A percentile compares a stretch with the other conserved stretches of the same genome.
Conservation (phyloP, 2,329 filamentous ascomycete genomes). For the Neofusicoccum sp. region DNA sequence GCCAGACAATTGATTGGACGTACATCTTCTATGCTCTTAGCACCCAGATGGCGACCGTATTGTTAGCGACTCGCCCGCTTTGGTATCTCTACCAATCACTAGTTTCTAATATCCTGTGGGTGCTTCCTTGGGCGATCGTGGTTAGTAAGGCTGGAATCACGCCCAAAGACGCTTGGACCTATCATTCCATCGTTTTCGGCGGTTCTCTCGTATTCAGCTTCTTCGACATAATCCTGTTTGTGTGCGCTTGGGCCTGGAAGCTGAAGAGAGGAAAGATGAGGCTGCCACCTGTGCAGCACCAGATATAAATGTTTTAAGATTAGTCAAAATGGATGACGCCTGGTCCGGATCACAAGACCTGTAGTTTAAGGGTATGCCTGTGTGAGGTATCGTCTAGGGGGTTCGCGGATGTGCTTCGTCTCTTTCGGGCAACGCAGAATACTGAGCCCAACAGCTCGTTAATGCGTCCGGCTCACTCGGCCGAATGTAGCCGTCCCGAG, state of each 20-base stretch:
- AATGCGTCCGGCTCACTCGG: not conserved
- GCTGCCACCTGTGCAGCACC: not conserved
- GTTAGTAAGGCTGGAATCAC: slow-evolving; percentile 43
- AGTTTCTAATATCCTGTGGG: slow-evolving; percentile 64
- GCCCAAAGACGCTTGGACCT: slow-evolving; percentile 61
- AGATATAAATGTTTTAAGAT: not conserved
- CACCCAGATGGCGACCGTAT: slow-evolving; percentile 62
- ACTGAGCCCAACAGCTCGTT: not conserved
- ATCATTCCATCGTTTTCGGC: slow-evolving; percentile 65
- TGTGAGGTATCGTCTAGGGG: too few relatives aligned
- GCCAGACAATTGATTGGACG: slow-evolving; percentile 51
- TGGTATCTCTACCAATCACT: slow-evolving; percentile 71
- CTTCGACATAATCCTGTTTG: slow-evolving; percentile 52
- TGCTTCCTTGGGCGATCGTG: slow-evolving; percentile 69
- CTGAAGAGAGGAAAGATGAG: slow-evolving; percentile 28
- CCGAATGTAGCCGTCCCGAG: not conserved
- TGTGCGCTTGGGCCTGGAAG: slow-evolving; percentile 53
- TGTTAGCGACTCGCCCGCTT: slow-evolving; percentile 61
- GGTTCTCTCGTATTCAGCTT: slow-evolving; percentile 68
- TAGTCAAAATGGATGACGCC: not conserved
- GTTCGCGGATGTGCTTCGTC: too few relatives aligned
- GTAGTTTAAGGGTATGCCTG: too few relatives aligned
- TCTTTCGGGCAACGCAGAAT: too few relatives aligned
- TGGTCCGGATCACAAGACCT: too few relatives aligned
- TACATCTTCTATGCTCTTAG: slow-evolving; percentile 68